Evolutionary conservation across 108 stramenopile species (phyloP), one percentile per base, ranked within the genome.

Genomic region (Skeletonema tropicum): DNA sequence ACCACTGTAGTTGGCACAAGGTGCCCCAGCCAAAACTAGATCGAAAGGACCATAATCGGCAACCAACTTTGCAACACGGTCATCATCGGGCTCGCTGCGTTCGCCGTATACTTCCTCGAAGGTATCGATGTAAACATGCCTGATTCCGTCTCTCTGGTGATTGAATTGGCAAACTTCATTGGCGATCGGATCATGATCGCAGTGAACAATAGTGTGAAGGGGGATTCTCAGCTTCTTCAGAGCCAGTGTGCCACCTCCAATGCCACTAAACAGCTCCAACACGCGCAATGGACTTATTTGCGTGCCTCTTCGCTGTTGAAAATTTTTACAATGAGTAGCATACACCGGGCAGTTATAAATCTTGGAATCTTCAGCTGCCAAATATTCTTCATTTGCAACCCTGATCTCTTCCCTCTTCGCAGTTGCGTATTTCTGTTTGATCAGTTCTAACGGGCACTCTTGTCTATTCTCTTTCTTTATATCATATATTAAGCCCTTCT

Each of bases 181-280:
- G 6, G 77, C 77, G 6, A 78, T 55, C 1, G 77, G 71, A 73
- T 78, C 77, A 65, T 78, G 77, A 25, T 78, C 77, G 17, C 72
- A 57, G 60, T 78, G 77, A 23, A 78, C 71, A 15, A 78, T 41
- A 9, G 25, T 52, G 21, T 55, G 49, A 17, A 78, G 64, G 2
- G 77, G 77, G 30, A 78, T n/a, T 39, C 57, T 55, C 52, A 78
- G 41, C 49, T 55, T 72, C 13, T 78, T 78, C 64, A 78, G 42
- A 2, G 73, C 77, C 45, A 78, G 71, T 35, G 77, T 66, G 25
- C 55, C 77, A 39, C 71, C 73, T 38, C 77, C 77, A 19, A 78
- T 78, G 3, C 77, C 77, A 46, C 63, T 73, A 25, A 78, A 78
- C 7, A 78, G 77, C 19, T 65, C 77, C 21, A 78, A 52, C 2